Base-by-base conservation (phyloP, 768 basidiomycete genomes). In the Udeniomyces megalosporus region DNA sequence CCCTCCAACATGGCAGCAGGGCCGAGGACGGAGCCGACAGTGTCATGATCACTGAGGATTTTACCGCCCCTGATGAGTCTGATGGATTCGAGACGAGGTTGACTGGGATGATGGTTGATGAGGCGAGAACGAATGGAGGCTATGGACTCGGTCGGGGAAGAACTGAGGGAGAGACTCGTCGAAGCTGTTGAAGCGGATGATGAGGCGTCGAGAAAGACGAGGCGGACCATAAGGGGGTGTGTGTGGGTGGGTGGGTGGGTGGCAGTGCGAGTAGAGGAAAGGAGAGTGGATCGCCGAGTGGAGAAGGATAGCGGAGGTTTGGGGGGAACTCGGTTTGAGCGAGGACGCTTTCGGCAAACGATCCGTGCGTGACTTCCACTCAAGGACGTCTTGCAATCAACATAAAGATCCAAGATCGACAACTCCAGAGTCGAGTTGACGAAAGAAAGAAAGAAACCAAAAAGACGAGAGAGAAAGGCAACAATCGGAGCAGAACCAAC, bases 121-220 rank as follows among this genome's bases (percentile, higher is more conserved):
- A 63, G 32, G 29, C 46, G 62, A 24, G 56, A 15, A 11, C 55
- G 56, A 34, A 63, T 48, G 35, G 22, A 26, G 5, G 38, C 26
- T 10, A 63, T 45, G 3, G 35, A 42, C 44, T 63, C 62, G 10
- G 56, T 50, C 2, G 50, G 56, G 44, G 32, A 20, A 31, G 60
- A 44, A 6, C 42, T 42, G n/a, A 61, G 44, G 12, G 51, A 29
- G 28, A 61, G 22, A 42, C 38, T 42, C 10, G 54, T 34, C 7
- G 31, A 28, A 11, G 44, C 29, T 10, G 51, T 42, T 8, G 53
- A 45, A 15, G 42, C n/a, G 7, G 60, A 55, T n/a, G n/a, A n/a
- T n/a, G n/a, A n/a, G n/a, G n/a, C n/a, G 24, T 55, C 53, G 32
- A 61, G 60, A 31, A 61, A 53, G n/a, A 54, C 38, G 45, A 61